Evolutionary conservation across 2,329 filamentous ascomycete species (phyloP).

Genomic region (Xylaria sp.): DNA sequence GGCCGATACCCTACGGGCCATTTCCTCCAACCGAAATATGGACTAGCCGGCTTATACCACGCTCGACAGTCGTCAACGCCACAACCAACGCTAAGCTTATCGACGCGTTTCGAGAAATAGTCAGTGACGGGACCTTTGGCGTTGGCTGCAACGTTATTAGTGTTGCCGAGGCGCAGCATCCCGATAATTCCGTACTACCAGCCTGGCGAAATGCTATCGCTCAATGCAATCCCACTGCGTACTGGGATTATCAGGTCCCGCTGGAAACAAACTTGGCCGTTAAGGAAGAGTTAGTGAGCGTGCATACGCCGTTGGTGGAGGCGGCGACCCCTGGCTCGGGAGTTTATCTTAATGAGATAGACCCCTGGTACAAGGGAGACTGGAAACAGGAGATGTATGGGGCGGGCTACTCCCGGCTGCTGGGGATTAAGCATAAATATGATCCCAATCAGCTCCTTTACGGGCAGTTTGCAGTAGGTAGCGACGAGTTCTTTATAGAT

Average conservation of each 20-base stretch:
- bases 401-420: slow-evolving; percentile 29
- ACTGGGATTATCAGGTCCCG: slow-evolving; percentile 37
- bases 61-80: slow-evolving; percentile 7
- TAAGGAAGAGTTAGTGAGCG: slow-evolving; percentile 1
- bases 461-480: slow-evolving; percentile 25
- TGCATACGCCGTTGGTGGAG: neutral
- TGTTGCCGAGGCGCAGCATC: slow-evolving; percentile 11
- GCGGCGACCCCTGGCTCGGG: slow-evolving; percentile 13
- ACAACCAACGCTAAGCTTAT: slow-evolving; percentile 5
- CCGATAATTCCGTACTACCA: slow-evolving; percentile 33
- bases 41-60: slow-evolving; percentile 26
- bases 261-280: slow-evolving; percentile 42
- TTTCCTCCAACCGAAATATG: slow-evolving; percentile 14
- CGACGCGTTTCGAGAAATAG: neutral
- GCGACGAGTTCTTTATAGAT: slow-evolving; percentile 22
- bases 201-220: slow-evolving; percentile 29
- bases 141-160: slow-evolving; percentile 22
- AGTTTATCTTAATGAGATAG: slow-evolving; percentile 35
- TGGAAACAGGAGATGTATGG: slow-evolving; percentile 38
- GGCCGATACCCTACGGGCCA: slow-evolving; percentile 29
- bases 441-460: slow-evolving; percentile 33
- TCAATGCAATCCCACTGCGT: neutral
- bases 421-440: slow-evolving; percentile 33
- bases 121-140: slow-evolving; percentile 13
- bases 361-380: slow-evolving; percentile 32